Evolutionary conservation across 176 grass and related monocot species (phyloP).

Genomic region (Bolboschoenus planiculmis): DNA sequence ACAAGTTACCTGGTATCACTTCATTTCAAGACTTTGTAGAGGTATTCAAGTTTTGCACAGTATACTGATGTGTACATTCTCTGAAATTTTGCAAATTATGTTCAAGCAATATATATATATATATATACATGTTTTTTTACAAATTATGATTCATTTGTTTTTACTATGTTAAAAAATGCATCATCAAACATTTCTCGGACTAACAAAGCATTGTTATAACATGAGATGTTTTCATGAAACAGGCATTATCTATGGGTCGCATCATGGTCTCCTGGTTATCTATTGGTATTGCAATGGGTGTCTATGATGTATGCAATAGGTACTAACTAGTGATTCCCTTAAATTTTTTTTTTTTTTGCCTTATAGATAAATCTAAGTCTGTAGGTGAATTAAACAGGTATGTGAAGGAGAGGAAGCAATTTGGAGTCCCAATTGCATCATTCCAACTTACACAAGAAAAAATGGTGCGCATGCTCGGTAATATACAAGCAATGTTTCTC

Average conservation of each 20-base stretch:
- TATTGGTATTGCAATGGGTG: slow-evolving; percentile 64
- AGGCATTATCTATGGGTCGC: slow-evolving; percentile 68
- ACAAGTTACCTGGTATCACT: slow-evolving; percentile 44
- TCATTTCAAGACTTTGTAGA: slow-evolving; percentile 72
- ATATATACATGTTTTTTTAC: too few species aligned
- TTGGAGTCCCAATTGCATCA: slow-evolving; percentile 51
- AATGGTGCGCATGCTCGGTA: slow-evolving; percentile 66
- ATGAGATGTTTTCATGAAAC: slow-evolving; percentile 3
- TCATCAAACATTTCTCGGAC: too few species aligned
- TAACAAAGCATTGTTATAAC: too few species aligned
- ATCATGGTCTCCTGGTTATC: slow-evolving; percentile 76
- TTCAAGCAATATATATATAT: too few species aligned
- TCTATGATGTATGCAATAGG: slow-evolving; percentile 60
- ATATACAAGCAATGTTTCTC: slow-evolving; percentile 71
- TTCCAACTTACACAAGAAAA: slow-evolving; percentile 83
- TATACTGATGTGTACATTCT: background rate
- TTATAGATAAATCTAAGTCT: background rate
- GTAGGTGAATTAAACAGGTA: slow-evolving; percentile 36
- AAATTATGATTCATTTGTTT: too few species aligned
- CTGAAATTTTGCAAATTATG: background rate
- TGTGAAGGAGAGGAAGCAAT: slow-evolving; percentile 74
- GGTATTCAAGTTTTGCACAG: slow-evolving; percentile 24
- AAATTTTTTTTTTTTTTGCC: background rate
- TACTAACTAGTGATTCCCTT: slow-evolving; percentile 10
- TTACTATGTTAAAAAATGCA: too few species aligned